Evolutionary conservation across 148 eudicot species (phyloP).

Genomic region (Chenopodium suecicum): DNA sequence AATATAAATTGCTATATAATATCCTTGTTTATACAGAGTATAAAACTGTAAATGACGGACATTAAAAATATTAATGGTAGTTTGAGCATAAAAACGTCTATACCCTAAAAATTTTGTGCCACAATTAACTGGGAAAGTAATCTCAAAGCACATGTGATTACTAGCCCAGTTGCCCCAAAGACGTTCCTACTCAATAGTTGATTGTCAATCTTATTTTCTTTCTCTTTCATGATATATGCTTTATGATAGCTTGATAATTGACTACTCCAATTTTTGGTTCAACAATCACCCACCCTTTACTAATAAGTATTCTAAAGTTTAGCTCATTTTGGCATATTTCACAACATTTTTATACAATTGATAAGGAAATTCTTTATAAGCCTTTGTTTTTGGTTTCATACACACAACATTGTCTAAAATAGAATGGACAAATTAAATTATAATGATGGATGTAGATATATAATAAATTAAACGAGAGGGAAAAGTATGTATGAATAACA

Average conservation of each 20-base stretch:
- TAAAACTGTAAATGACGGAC: no score
- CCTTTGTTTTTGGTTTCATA: not conserved
- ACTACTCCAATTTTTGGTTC: not conserved
- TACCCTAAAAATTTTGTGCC: not conserved
- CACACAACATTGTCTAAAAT: not conserved
- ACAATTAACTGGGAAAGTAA: not conserved
- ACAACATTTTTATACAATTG: not conserved
- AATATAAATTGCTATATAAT: no score
- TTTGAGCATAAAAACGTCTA: not conserved
- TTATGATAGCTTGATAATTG: not conserved
- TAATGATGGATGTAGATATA: not conserved
- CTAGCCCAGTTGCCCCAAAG: not conserved
- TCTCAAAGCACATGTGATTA: not conserved
- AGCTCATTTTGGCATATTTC: no score
- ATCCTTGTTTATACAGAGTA: no score
- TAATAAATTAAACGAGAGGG: not conserved
- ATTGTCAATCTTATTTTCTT: not conserved
- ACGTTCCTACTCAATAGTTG: not conserved
- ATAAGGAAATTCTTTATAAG: not conserved
- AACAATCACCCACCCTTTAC: conserved; percentile 6
- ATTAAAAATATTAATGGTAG: not conserved
- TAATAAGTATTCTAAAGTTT: no score
- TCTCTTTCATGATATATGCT: not conserved
- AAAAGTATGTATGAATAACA: not conserved
- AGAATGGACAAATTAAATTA: not conserved